Evolutionary conservation across 345 rosid genomes (phyloP), one percentile per base, ranked within the genome.

Genomic region (Citrus maxima): DNA sequence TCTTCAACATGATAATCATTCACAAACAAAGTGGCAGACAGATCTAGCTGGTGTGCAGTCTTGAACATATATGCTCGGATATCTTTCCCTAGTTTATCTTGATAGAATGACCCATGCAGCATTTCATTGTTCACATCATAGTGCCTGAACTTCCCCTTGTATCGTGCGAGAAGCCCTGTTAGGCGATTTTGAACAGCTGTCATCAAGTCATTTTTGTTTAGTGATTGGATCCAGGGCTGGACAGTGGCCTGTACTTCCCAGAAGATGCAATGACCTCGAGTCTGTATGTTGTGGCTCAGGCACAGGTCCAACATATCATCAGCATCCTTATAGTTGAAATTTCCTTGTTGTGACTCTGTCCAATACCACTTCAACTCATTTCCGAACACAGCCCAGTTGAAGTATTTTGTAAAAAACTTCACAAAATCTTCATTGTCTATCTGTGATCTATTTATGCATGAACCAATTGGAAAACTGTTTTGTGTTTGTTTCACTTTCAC

Each of bases 341-440:
- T 91, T 13, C 98, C 97, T 82, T 83, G 87, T 77, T 89, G 94
- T 55, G 99, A 14, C 77, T 96, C 99, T 10, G 99, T 96, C 98
- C 98, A 94, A 76, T 85, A 91, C 99, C 99, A 96, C 85, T 94
- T 96, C 88, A 96, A 79, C 87, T 96, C 99, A 78, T 96, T 94
- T 54, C 89, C 94, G 56, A 96, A 94, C 81, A 94, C 99, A 24
- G 94, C 97, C 99, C 99, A 96, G 81, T 90, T 86, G 88, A 96
- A 96, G 74, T 93, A 77, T 64, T 88, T 87, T 25, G 88, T 88
- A 65, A 90, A 91, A 89, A 93, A 96, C 70, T 84, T 86, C 9
- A 94, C 97, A 67, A 87, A 96, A 79, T 94, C 97, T 83, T 96
- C 98, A 58, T 96, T 94, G 82, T 96, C 99, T 51, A 94, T 81